Evolutionary conservation across 1,284 basidiomycete species (phyloP).

Genomic region (Coniferiporia weirii): DNA sequence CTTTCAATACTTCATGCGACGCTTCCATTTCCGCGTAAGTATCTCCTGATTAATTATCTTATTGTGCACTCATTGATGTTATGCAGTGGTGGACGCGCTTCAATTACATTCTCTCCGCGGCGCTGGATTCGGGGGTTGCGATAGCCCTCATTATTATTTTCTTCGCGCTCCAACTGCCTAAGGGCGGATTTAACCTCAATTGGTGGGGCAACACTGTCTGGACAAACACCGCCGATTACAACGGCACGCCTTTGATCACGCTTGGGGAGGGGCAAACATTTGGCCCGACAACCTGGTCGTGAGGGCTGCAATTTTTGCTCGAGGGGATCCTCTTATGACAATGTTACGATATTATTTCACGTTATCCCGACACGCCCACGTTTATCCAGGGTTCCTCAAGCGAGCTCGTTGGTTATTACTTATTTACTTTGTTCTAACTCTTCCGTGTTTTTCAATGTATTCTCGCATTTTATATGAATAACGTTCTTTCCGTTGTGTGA

Average conservation of each 20-base stretch:
- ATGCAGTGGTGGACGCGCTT: conserved; percentile 78
- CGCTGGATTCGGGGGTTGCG: conserved; percentile 31
- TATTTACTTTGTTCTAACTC: neutral
- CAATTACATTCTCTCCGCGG: conserved; percentile 65
- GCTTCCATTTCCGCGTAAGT: conserved; percentile 56
- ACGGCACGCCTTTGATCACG: conserved; percentile 46
- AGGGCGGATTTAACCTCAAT: conserved; percentile 24
- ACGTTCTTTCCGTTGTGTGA: too few species aligned
- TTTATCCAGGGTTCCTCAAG: neutral
- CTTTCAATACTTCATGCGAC: conserved; percentile 78
- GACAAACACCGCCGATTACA: conserved; percentile 54
- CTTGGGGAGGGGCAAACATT: conserved; percentile 44
- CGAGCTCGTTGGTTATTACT: neutral
- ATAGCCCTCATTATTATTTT: conserved; percentile 28
- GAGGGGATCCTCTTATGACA: too few species aligned
- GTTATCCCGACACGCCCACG: neutral
- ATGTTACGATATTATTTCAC: neutral
- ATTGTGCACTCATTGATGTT: neutral
- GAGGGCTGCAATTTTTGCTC: neutral
- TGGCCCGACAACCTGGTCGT: conserved; percentile 54
- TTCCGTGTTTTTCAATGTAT: neutral
- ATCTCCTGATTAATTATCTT: neutral
- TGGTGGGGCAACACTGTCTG: conserved; percentile 74
- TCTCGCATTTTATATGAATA: neutral
- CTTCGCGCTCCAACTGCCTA: conserved; percentile 29